phyloP scores from a whole-genome alignment of 2,329 filamentous ascomycete genomes.

The Ophiocordyceps camponoti-saundersi region DNA sequence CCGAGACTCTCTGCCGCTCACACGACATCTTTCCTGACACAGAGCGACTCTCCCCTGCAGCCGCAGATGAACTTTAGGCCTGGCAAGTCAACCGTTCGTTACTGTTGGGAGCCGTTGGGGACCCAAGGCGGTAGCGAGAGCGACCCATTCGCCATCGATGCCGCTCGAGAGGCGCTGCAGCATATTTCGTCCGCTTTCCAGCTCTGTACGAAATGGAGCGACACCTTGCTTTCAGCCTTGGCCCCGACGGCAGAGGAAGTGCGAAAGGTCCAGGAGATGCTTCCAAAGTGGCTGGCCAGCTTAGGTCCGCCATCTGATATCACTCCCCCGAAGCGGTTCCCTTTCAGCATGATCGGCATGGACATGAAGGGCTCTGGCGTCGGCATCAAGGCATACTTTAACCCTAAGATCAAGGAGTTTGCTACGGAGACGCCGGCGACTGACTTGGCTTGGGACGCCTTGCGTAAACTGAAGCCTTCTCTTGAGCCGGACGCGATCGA shows the following conservation, averaged over 20 bases:
- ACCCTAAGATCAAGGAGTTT: constrained; percentile 4
- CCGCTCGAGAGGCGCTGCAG: constrained; percentile 1
- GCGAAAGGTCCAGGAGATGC: background rate
- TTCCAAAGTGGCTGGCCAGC: constrained; percentile 2
- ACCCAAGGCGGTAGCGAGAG: constrained; percentile 1
- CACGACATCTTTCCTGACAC: constrained; percentile 1
- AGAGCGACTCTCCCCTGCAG: constrained; percentile 3
- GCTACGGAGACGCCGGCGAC: background rate
- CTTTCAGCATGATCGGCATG: constrained; percentile 3
- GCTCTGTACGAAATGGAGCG: constrained; percentile 3
- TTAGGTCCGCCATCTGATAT: background rate
- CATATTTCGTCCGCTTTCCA: constrained; percentile 1
- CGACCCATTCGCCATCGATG: constrained; percentile 4
- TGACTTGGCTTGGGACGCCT: background rate
- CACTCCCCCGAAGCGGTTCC: constrained; percentile 1
- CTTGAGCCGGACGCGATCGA: constrained; percentile 2
- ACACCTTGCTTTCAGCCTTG: constrained; percentile 1
- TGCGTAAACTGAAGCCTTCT: constrained; percentile 1
- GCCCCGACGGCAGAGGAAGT: background rate
- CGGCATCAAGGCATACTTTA: constrained; percentile 3
- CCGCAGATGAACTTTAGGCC: constrained; percentile 2
- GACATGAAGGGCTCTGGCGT: constrained; percentile 3
- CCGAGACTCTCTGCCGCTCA: constrained; percentile 2
- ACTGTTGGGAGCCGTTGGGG: constrained; percentile 5
- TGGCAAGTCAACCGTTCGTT: constrained; percentile 1